Evolutionary conservation across 73 alveolate species (phyloP), one percentile per base, ranked within the genome.

Genomic region (Paramecium octaurelia): DNA sequence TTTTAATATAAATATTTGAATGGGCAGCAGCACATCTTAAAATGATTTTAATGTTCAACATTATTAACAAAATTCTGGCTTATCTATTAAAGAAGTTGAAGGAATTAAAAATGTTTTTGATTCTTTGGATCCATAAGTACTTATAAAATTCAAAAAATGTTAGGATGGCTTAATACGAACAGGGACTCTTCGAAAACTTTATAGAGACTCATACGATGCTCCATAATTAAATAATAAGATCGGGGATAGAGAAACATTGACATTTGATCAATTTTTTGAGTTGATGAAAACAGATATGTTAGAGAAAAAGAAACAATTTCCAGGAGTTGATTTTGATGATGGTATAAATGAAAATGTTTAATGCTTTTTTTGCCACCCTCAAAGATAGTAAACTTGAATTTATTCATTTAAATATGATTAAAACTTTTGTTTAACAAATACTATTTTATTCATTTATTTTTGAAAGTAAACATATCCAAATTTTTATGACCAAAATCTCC

Each of bases 321-420:
- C 91, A 12, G 91, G 73, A 11, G 73, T 80, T 1, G 70, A 80
- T 27, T 80, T 80, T 23, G 91, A 80, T 80, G 91, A 80, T 80
- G 91, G 91, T 18, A 48, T 27, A 27, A 80, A 40, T 48, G 91
- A 80, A 46, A 80, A 80, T 80, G 91, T 80, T 43, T 46, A 80
- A 80, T 80, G 91, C 29, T 80, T 80, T 27, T 80, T 80, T 80
- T 80, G 91, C 57, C 57, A 80, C n/a, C 91, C 91, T 44, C 18
- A 40, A 46, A 80, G 91, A 46, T 14, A 44, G 11, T 27, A 80
- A 8, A 73, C 68, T 34, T 73, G 87, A 73, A 54, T 54, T 54
- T 18, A 54, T 54, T 18, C 21, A 54, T 54, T n/a, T 18, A 54
- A 35, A 54, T 54, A 2, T 5, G 1, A 54, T 54, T 54, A 34